Base-by-base conservation (phyloP, 1,139 yeast species). In the Taphrina flavorubra region DNA sequence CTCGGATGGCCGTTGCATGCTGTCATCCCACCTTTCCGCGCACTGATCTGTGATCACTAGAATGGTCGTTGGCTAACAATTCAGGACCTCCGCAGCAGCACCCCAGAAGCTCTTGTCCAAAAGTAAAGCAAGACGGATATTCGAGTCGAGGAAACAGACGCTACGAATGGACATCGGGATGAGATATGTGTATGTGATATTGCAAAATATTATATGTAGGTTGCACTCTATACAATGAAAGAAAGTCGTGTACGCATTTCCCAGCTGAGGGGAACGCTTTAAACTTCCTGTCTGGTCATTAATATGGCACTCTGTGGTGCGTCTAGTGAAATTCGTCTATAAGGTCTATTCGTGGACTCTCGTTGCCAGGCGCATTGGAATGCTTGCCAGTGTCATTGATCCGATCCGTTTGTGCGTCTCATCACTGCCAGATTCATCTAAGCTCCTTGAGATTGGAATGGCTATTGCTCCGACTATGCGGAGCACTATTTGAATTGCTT, bases 401-500 rank as follows among this genome's bases (percentile, higher is more conserved):
- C 31, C 2, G 31, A 4, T 25, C 31, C 31, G 31, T 25, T 4
- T 4, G 31, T 25, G 31, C 31, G 31, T 25, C 31, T n/a, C 31
- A 25, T 25, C 31, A 25, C 31, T 25, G 31, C 31, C 31, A 25
- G 31, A 4, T 8, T 53, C 58, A 53, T 36, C 40, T 36, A 3
- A 58, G 62, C 31, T 58, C 62, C 14, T 42, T 42, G 37, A 58
- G 53, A 14, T 58, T 58, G 5, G 62, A 58, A 13, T 58, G 62
- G 14, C 62, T 58, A 18, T 58, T 58, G 40, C 14, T 58, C 36
- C 62, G 11, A 16, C 62, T 58, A 11, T 58, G 62, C 1, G 40
- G 25, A 13, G 62, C 62, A 46, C 62, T 58, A 47, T 39, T 44
- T 10, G 62, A 58, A 16, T 20, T 44, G 53, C 62, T 58, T 18